Percentiles rank a stretch among this genome's conserved stretches.
phyloP scores from a whole-genome alignment of 2,329 filamentous ascomycete species.

The Exophiala bonariae region DNA sequence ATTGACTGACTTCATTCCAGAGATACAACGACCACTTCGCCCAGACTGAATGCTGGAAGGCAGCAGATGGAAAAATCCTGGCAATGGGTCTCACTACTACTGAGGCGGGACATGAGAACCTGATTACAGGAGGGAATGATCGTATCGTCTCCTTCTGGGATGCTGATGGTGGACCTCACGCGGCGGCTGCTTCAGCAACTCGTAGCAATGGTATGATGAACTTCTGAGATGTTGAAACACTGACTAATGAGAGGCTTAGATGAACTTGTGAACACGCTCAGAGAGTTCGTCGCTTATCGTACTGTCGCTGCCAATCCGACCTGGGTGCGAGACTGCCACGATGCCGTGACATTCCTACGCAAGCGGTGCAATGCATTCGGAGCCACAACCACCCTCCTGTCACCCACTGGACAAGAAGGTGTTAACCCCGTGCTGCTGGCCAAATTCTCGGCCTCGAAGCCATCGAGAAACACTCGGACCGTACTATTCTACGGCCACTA shows the following conservation, averaged over 20 bases:
- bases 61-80: constrained; percentile 83
- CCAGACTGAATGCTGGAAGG: constrained; percentile 73
- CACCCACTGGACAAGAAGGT: constrained; percentile 61
- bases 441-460: constrained; percentile 64
- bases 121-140: constrained; percentile 92
- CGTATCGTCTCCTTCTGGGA: constrained; percentile 88
- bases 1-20: constrained; percentile 36
- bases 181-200: constrained; percentile 29
- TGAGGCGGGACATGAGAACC: constrained; percentile 69
- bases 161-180: constrained; percentile 48
- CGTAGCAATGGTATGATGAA: constrained; percentile 56
- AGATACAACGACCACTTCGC: constrained; percentile 82
- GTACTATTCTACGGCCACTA: constrained; percentile 98
- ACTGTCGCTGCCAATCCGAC: constrained; percentile 85
- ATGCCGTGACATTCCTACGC: constrained; percentile 87
- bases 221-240: neutral
- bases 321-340: constrained; percentile 86
- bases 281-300: constrained; percentile 86
- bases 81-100: constrained; percentile 75
- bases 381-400: constrained; percentile 86
- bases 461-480: constrained; percentile 59
- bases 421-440: constrained; percentile 94
- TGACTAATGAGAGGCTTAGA: constrained; percentile 40
- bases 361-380: constrained; percentile 90
- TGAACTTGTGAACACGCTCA: constrained; percentile 67